Base-by-base conservation (phyloP, 2,329 filamentous ascomycete species). In the Grosmannia huntii region DNA sequence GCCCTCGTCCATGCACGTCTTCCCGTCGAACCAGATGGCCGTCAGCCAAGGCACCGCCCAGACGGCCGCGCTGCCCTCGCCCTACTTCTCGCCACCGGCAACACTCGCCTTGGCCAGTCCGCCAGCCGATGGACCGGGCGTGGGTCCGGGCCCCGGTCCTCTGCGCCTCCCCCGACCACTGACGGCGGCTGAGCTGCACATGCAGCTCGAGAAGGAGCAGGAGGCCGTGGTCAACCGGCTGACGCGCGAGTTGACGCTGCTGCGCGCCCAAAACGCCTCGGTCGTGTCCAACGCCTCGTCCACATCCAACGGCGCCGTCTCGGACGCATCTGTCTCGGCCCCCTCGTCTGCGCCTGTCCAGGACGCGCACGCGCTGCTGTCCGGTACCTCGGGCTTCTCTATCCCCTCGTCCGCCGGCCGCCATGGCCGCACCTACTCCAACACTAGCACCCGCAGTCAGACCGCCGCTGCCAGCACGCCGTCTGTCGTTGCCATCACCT, bases 151-250 rank as follows among this genome's bases (percentile, higher is more conserved):
- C 0, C 82, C 83, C 58, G 88, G 87, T 0, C 91, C 92, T 4
- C 73, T 95, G 65, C 83, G 92, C 62, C 91, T 96, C 69, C 91
- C 92, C 6, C 82, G 89, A 41, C 91, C 91, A 4, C 74, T 96
- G 69, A 96, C 92, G 0, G 85, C 90, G 1, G 87, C 90, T 4
- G 92, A 97, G 70, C 78, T 97, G 61, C 90, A 96, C 70, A 78
- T 88, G 60, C 84, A 96, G 73, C 78, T 96, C 28, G 92, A 97
- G 72, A 94, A 95, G 71, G 92, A 97, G 69, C 91, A 97, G 66
- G 92, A 97, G 71, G 89, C 90, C 41, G 86, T 96, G 66, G 91
- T 96, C 61, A 97, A 97, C 73, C 89, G 92, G 38, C 79, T 97
- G 36, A 95, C 89, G 0, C 87, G 92, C 59, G 92, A 97, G 69